These are phyloP conservation scores for Phytophthora pisi DNA, from an alignment of 352 stramenopile genomes.

Conservation along the genomic window DNA sequence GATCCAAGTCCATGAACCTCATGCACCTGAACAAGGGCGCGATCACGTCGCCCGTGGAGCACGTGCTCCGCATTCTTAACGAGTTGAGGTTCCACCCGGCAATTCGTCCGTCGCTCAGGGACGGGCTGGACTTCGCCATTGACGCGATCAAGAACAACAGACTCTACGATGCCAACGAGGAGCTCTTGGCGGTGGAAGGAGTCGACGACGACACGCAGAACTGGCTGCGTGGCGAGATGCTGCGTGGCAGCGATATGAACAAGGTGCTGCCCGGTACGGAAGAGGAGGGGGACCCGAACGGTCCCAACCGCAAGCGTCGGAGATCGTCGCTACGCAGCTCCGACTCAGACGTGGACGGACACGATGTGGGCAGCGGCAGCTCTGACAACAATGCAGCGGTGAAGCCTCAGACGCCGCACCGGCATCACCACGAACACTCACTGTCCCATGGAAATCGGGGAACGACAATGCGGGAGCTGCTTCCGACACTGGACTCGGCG, in stretches of 20 bases:
- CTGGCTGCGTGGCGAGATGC: constrained; percentile 81
- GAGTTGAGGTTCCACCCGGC: constrained; percentile 82
- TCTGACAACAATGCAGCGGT: constrained; percentile 12
- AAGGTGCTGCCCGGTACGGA: constrained; percentile 62
- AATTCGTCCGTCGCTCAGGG: constrained; percentile 50
- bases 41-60: constrained; percentile 82
- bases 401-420: constrained; percentile 16
- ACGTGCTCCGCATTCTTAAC: constrained; percentile 73
- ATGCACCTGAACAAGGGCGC: constrained; percentile 59
- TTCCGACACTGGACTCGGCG: constrained; percentile 60
- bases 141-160: constrained; percentile 89
- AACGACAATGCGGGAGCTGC: constrained; percentile 68
- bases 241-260: constrained; percentile 67
- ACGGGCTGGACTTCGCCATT: constrained; percentile 82
- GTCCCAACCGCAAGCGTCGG: constrained; percentile 21
- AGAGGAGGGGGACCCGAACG: constrained; percentile 33
- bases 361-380: constrained; percentile 7
- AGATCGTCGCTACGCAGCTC: constrained; percentile 30
- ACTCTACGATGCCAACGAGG: constrained; percentile 82
- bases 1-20: constrained; percentile 77
- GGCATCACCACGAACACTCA: constrained; percentile 26
- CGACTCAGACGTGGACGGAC: constrained; percentile 22
- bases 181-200: constrained; percentile 64
- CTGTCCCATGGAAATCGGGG: constrained; percentile 35
- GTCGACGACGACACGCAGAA: constrained; percentile 87